A percentile compares a stretch with the other conserved stretches of the same genome.
Evolutionary conservation across 192 early-diverging fungal species (phyloP).

Genomic region (Backusella macrospora): DNA sequence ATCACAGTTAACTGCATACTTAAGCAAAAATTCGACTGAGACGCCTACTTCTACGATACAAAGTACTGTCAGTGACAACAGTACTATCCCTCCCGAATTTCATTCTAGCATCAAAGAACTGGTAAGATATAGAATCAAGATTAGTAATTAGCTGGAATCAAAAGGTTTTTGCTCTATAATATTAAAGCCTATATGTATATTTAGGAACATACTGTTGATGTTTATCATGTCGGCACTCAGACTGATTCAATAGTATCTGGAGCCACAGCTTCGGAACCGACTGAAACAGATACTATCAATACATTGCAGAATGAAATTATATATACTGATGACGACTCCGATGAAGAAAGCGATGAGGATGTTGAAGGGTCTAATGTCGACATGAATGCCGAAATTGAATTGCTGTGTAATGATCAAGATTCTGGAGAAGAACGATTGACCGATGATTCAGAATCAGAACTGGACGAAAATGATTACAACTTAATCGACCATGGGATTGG

Average conservation of each 20-base stretch:
- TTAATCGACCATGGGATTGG: not conserved
- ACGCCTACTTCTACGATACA: not conserved
- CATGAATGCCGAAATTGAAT: not conserved
- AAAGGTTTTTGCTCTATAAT: not conserved
- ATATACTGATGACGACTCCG: not conserved
- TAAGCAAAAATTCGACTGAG: not conserved
- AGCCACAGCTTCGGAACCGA: no score
- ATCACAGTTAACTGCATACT: not conserved
- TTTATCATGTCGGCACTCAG: not conserved
- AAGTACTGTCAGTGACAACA: no score
- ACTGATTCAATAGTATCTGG: not conserved
- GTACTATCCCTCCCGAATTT: no score
- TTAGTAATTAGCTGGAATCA: not conserved
- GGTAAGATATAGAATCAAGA: not conserved
- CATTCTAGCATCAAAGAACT: no score
- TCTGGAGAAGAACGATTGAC: not conserved
- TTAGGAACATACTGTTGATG: not conserved
- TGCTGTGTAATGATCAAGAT: not conserved
- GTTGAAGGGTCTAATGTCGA: not conserved
- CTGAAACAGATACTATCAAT: not conserved
- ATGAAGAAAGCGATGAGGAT: not conserved
- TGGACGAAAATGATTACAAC: not conserved
- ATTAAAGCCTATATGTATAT: not conserved
- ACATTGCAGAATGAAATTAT: not conserved
- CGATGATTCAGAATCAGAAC: not conserved